phyloP scores from a whole-genome alignment of 495 filamentous ascomycete species.

The Penicillium pulvis region DNA sequence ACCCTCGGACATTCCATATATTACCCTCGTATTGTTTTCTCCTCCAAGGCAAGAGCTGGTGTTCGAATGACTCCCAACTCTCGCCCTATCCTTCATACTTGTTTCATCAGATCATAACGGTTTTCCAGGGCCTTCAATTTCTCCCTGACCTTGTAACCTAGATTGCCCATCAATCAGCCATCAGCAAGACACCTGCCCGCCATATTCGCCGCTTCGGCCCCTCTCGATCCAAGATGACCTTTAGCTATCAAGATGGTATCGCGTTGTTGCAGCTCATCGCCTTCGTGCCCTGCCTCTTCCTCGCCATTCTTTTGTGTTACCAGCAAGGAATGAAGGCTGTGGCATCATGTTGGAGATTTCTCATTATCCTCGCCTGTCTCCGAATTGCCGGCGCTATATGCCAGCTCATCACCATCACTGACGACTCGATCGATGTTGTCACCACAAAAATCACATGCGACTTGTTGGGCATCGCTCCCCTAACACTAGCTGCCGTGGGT shows the following conservation, averaged over 20 bases:
- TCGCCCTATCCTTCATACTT: slow-evolving; percentile 1
- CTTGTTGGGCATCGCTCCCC: slow-evolving; percentile 13
- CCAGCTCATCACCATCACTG: slow-evolving; percentile 12
- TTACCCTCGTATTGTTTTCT: not conserved
- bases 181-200: slow-evolving; percentile 1
- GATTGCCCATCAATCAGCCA: not conserved
- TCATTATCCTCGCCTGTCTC: slow-evolving; percentile 14
- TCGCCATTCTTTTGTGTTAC: slow-evolving; percentile 11
- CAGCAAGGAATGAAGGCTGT: slow-evolving; percentile 11
- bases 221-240: not conserved
- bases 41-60: slow-evolving; percentile 2
- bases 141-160: not conserved
- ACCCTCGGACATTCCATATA: not conserved
- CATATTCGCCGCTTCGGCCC: not conserved
- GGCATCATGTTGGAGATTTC: slow-evolving; percentile 15
- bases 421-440: slow-evolving; percentile 11
- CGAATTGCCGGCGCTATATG: slow-evolving; percentile 11
- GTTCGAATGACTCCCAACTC: not conserved
- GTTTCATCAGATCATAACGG: not conserved
- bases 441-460: slow-evolving; percentile 10
- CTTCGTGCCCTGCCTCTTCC: slow-evolving; percentile 14
- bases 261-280: slow-evolving; percentile 13
- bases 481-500: slow-evolving; percentile 12
- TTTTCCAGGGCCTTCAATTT: slow-evolving; percentile 1
- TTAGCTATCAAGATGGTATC: slow-evolving; percentile 5